These are phyloP conservation scores for Millerozyma miso DNA, from an alignment of 805 yeast genomes.

Conservation along the genomic window DNA sequence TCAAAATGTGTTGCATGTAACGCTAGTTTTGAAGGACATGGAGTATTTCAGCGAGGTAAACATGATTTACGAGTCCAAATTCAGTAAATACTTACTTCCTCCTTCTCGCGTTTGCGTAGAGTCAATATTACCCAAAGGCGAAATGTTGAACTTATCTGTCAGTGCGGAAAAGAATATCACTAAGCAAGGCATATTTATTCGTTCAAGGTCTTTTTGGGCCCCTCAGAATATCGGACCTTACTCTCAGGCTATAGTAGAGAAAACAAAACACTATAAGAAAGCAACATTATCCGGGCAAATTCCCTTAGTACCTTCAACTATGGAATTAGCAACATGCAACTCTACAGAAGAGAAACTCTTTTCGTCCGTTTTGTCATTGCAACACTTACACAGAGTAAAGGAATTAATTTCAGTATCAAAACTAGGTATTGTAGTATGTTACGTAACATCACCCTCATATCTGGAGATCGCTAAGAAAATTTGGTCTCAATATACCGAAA, in stretches of 20 bases:
- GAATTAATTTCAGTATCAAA: conserved; percentile 44
- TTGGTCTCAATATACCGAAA: conserved; percentile 43
- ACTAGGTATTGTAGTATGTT: conserved; percentile 52
- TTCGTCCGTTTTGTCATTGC: conserved; percentile 58
- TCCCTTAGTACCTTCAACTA: conserved; percentile 69
- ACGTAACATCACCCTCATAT: conserved; percentile 34
- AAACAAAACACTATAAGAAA: conserved; percentile 32
- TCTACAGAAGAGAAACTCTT: conserved; percentile 11
- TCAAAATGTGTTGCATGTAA: conserved; percentile 53
- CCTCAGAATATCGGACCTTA: conserved; percentile 98
- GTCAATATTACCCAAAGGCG: conserved; percentile 40
- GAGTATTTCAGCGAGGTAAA: conserved; percentile 59
- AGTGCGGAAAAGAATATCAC: conserved; percentile 32
- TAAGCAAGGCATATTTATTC: conserved; percentile 80
- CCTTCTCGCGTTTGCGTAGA: conserved; percentile 88
- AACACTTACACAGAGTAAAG: conserved; percentile 67
- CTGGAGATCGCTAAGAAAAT: conserved; percentile 28
- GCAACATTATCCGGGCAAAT: conserved; percentile 86
- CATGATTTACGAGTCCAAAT: conserved; percentile 50
- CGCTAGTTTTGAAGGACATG: conserved; percentile 65
- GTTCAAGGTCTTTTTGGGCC: conserved; percentile 95
- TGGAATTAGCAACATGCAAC: conserved; percentile 41
- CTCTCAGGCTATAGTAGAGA: conserved; percentile 71
- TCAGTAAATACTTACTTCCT: conserved; percentile 58
- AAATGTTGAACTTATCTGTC: conserved; percentile 57